Evolutionary conservation across 352 stramenopile species (phyloP).

Genomic region (Phytophthora podocarpi): DNA sequence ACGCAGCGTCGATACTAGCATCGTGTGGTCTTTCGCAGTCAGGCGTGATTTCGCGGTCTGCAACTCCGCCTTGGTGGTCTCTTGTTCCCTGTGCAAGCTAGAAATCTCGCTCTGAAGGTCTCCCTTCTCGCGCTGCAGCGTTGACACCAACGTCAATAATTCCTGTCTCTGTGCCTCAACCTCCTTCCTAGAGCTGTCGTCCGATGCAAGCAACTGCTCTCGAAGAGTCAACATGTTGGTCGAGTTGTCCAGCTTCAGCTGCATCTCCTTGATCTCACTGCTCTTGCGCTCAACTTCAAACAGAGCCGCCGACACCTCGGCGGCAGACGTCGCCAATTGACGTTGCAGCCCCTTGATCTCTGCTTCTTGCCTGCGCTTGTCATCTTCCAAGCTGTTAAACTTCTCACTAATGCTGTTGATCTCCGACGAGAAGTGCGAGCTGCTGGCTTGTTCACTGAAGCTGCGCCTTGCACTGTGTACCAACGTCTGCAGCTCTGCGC

Average conservation of each 20-base stretch:
- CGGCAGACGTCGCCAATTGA: conserved; percentile 31
- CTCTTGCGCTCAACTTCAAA: conserved; percentile 53
- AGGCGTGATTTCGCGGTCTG: conserved; percentile 45
- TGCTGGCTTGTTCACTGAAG: conserved; percentile 6
- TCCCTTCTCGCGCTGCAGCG: conserved; percentile 51
- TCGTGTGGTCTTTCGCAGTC: conserved; percentile 50
- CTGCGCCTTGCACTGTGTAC: conserved; percentile 7
- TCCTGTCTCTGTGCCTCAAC: conserved; percentile 52
- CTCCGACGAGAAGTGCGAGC: conserved; percentile 33
- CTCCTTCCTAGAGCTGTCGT: conserved; percentile 47
- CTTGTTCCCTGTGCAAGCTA: conserved; percentile 33
- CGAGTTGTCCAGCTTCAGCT: conserved; percentile 54
- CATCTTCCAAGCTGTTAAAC: conserved; percentile 36
- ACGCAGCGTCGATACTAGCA: conserved; percentile 67
- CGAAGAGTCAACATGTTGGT: conserved; percentile 41
- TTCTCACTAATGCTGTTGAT: conserved; percentile 39
- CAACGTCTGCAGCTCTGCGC: conserved; percentile 39
- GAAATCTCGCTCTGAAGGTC: conserved; percentile 32
- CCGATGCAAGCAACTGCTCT: conserved; percentile 59
- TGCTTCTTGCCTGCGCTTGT: conserved; percentile 35
- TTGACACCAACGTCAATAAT: conserved; percentile 42
- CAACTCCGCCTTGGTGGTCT: conserved; percentile 36
- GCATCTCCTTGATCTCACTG: conserved; percentile 53
- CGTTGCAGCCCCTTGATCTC: conserved; percentile 42
- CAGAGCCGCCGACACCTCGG: conserved; percentile 31